Conservation (phyloP, 148 eudicot species). For the Rhododendron ferrugineum region DNA sequence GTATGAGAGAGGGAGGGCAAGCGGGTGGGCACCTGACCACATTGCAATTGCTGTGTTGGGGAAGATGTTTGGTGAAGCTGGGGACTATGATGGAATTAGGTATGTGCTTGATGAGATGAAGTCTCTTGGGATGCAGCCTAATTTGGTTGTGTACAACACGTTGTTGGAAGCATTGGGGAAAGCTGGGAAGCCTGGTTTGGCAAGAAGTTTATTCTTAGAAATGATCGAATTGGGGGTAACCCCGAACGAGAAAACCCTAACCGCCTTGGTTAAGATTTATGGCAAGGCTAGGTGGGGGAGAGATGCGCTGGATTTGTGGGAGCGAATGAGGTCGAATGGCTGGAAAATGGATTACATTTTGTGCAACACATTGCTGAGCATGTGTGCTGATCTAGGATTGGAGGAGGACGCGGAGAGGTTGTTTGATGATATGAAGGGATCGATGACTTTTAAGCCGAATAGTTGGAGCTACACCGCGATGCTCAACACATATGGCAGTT, state of each 20-base stretch:
- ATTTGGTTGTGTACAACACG: slow-evolving; percentile 87
- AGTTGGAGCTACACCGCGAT: slow-evolving; percentile 91
- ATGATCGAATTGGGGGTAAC: slow-evolving; percentile 68
- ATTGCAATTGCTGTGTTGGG: slow-evolving; percentile 80
- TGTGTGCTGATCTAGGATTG: slow-evolving; percentile 95
- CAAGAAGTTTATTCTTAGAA: slow-evolving; percentile 85
- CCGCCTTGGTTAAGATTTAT: slow-evolving; percentile 74
- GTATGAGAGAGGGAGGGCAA: slow-evolving; percentile 86
- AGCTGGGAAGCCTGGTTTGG: slow-evolving; percentile 93
- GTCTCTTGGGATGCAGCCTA: slow-evolving; percentile 68
- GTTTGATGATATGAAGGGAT: slow-evolving; percentile 82
- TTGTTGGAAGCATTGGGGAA: slow-evolving; percentile 91
- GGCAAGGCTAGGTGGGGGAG: slow-evolving; percentile 91
- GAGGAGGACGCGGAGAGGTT: slow-evolving; percentile 81
- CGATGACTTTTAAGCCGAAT: slow-evolving; percentile 61
- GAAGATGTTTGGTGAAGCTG: slow-evolving; percentile 92
- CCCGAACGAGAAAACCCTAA: slow-evolving; percentile 77
- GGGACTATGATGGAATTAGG: slow-evolving; percentile 91
- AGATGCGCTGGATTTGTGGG: slow-evolving; percentile 88
- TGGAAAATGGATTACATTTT: slow-evolving; percentile 93
- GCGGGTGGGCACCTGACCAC: slow-evolving; percentile 88
- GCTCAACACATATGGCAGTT: slow-evolving; percentile 84
- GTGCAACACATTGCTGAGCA: slow-evolving; percentile 86
- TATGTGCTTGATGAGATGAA: slow-evolving; percentile 88
- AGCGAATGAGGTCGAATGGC: slow-evolving; percentile 65